phyloP scores from a whole-genome alignment of 2,329 filamentous ascomycete species.

The Aspergillus pseudoterreus region DNA sequence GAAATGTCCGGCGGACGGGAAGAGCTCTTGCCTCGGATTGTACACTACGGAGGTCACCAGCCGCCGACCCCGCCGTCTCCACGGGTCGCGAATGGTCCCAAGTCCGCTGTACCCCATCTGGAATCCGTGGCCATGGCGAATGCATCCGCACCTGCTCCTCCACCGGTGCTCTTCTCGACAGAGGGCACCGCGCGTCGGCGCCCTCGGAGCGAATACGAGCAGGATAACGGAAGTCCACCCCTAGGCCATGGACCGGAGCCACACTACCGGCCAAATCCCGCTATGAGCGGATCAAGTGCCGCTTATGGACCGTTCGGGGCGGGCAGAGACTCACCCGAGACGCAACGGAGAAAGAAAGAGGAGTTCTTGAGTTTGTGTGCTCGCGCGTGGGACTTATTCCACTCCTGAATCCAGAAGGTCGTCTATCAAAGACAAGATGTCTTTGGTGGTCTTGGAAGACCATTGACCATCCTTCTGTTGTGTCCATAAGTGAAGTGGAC shows the following conservation, averaged over 20 bases:
- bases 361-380: constrained; percentile 85
- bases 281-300: constrained; percentile 22
- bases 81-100: constrained; percentile 26
- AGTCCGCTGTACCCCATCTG: constrained; percentile 21
- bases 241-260: constrained; percentile 67
- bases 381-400: constrained; percentile 93
- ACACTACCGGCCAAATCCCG: constrained; percentile 36
- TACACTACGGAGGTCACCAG: constrained; percentile 93
- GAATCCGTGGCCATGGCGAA: constrained; percentile 63
- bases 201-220: constrained; percentile 83
- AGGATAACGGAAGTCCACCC: constrained; percentile 79
- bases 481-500: too few species aligned
- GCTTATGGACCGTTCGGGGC: constrained; percentile 70
- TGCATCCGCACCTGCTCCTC: constrained; percentile 52
- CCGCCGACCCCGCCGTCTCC: constrained; percentile 87
- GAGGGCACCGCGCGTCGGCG: constrained; percentile 58
- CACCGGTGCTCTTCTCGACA: constrained; percentile 31
- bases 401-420: constrained; percentile 59
- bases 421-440: not conserved
- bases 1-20: constrained; percentile 87
- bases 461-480: too few species aligned
- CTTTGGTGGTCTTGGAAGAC: too few species aligned
- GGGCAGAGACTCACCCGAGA: constrained; percentile 78
- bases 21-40: constrained; percentile 85
- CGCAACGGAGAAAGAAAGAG: constrained; percentile 80